Evolutionary conservation across 2,329 filamentous ascomycete species (phyloP), one percentile per base, ranked within the genome.

Genomic region (Ascochyta rabiei): DNA sequence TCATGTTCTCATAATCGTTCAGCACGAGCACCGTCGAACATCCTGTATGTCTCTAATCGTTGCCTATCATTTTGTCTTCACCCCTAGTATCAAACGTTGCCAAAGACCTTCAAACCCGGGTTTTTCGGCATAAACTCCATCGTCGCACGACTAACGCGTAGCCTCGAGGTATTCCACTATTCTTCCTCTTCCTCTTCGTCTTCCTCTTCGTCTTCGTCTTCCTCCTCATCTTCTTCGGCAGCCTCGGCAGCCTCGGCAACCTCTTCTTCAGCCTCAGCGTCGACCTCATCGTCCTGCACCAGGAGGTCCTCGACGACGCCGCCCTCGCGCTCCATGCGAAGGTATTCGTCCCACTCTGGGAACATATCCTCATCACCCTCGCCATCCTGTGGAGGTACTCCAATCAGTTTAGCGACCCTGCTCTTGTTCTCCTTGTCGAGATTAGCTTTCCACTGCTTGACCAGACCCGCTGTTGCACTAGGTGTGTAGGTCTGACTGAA

Each of bases 401-500:
- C 93, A 48, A 99, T 84, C 45, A 92, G 82, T 77, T 93, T 89
- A 10, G 89, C 86, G 4, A 98, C 89, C 63, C 95, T 91, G 10
- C 83, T 84, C 81, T 96, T 96, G 74, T 93, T 93, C 48, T 82
- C 83, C 77, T 91, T 90, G 74, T 97, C 93, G 43, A 99, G 76
- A 28, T 80, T 85, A 57, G 87, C 83, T 78, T 96, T 97, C 95
- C 93, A 99, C 58, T 85, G 78, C 56, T 82, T 81, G 5, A 90
- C 91, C 0, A 92, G 81, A 1, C 81, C 83, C 1, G 82, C 78
- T 13, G 91, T 85, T 24, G 87, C 75, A 60, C 89, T 93, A 0
- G 95, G 95, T 79, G 93, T 95, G 78, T 98, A 99, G 2, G 93
- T 99, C 77, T 98, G 93, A 4, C 91, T 86, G 74, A 98, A 96